Conservation (phyloP, 1,284 basidiomycete species). For the Vanrija humicola region DNA sequence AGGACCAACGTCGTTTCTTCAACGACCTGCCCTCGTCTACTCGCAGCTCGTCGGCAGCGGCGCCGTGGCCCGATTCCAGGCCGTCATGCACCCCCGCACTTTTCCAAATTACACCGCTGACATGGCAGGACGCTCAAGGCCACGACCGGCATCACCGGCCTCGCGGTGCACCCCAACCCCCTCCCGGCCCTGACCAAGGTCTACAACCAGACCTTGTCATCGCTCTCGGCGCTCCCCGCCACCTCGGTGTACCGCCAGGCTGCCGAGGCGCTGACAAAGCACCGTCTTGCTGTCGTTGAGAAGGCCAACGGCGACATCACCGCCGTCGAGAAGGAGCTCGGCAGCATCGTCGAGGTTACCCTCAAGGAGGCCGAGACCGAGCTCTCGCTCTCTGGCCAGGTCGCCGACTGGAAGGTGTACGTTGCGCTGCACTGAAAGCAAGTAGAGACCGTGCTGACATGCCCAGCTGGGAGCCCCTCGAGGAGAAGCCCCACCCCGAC, state of each 20-base stretch:
- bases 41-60: not conserved
- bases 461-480: slow-evolving; percentile 41
- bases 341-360: slow-evolving; percentile 45
- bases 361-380: slow-evolving; percentile 81
- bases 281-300: slow-evolving; percentile 72
- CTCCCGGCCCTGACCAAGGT: slow-evolving; percentile 70
- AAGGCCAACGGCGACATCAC: slow-evolving; percentile 62
- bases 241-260: slow-evolving; percentile 88
- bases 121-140: slow-evolving; percentile 56
- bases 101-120: slow-evolving; percentile 1
- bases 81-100: no score
- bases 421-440: not conserved
- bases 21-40: not conserved
- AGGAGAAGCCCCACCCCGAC: slow-evolving; percentile 31
- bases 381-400: slow-evolving; percentile 69
- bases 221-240: slow-evolving; percentile 67
- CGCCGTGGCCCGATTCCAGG: not conserved
- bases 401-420: slow-evolving; percentile 94
- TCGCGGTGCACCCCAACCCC: slow-evolving; percentile 57
- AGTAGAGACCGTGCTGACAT: slow-evolving; percentile 5
- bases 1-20: not conserved
- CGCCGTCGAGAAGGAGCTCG: slow-evolving; percentile 63
- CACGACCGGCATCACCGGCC: slow-evolving; percentile 70
- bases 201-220: slow-evolving; percentile 73
- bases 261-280: slow-evolving; percentile 78